Evolutionary conservation across 495 filamentous ascomycete genomes (phyloP), one percentile per base, ranked within the genome.

Genomic region (Penicillium arizonense): DNA sequence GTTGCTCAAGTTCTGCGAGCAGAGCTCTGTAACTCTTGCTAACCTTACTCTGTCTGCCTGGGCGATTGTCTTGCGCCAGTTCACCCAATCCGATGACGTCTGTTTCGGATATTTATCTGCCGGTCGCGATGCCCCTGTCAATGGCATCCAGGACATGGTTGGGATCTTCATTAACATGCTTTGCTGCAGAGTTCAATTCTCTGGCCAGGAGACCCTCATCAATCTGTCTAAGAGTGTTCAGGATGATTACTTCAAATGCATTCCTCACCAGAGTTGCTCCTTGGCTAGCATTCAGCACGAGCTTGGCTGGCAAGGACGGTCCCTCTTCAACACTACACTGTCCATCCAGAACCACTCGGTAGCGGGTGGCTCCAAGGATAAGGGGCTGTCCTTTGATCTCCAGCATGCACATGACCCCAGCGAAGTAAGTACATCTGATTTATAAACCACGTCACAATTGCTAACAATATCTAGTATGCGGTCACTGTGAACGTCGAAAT

Each of bases 131-230:
- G 67, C 70, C 12, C 76, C 78, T 20, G 68, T 81, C 14, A 58
- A 63, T n/a, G 75, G 76, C 0, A 78, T 80, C 28, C 73, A 80
- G 32, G 70, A 81, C 39, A 76, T 78, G 44, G 74, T 79, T 23
- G 80, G 80, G 2, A 74, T 78, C 11, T 82, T 82, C 53, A 80
- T 82, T 56, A 80, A 80, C 53, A 82, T 81, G 73, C 64, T 82
- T 14, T 77, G 79, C 48, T 83, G 80, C 57, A 69, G 78, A 33
- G 73, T 78, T 20, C 55, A 64, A n/a, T 74, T 79, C 47, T 56
- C 55, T 6, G 10, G 55, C 2, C 52, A 54, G 1, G 62, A 72
- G 16, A 64, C 62, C 10, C 55, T 82, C 4, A 59, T 65, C 0
- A 73, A 76, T 16, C 53, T 82, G 20, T 70, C 77, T 5, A 68